These are phyloP conservation scores for Babesia caballi DNA, from an alignment of 169 alveolate species.

Conservation along the genomic window DNA sequence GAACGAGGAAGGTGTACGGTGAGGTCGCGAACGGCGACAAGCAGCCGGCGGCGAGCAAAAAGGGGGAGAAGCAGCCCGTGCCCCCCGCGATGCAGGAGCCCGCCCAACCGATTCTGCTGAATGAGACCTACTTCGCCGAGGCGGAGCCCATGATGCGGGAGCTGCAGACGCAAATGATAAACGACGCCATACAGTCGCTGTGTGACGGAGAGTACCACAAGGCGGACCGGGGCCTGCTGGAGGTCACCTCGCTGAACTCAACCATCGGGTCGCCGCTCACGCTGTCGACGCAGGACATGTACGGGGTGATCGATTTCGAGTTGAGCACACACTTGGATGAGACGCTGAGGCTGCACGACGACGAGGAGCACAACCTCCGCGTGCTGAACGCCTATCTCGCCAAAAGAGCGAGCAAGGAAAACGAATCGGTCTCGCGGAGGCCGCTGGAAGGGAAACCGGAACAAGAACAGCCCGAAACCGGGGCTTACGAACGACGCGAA, in stretches of 20 bases:
- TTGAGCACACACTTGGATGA: not conserved
- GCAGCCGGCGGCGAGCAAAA: not conserved
- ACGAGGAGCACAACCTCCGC: not conserved
- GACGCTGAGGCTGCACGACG: not conserved
- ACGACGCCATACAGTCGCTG: not conserved
- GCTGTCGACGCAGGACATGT: not conserved
- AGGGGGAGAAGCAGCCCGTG: not conserved
- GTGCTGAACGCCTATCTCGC: not conserved
- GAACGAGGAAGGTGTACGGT: conserved; percentile 22
- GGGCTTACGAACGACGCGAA: not conserved
- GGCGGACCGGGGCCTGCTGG: not conserved
- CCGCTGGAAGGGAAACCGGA: not conserved
- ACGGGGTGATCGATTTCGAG: not conserved
- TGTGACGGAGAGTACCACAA: not conserved
- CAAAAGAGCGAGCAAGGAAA: not conserved
- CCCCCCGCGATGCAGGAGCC: not conserved
- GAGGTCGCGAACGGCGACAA: not conserved
- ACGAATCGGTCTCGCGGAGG: not conserved
- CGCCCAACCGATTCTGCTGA: not conserved
- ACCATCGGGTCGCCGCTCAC: conserved; percentile 8
- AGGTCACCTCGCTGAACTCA: conserved; percentile 10
- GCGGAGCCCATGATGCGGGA: not conserved
- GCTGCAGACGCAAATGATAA: not conserved
- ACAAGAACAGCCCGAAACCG: not conserved
- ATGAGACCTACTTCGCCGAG: not conserved